Percentiles rank a stretch among this genome's conserved stretches.
phyloP scores from a whole-genome alignment of 2,329 filamentous ascomycete species.

The Fusarium abutilonis region DNA sequence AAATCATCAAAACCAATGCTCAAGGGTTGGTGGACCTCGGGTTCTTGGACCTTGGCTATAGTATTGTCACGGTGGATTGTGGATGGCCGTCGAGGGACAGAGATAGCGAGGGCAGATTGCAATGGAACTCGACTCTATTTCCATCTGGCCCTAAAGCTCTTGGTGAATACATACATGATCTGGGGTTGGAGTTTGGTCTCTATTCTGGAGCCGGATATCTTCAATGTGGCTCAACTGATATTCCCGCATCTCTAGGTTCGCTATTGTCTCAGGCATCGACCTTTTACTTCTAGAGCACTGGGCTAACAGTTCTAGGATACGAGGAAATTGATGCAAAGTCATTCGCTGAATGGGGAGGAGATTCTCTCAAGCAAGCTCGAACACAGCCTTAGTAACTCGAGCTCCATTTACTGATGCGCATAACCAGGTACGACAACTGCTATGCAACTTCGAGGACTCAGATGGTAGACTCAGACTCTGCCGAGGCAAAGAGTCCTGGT shows the following conservation, averaged over 20 bases:
- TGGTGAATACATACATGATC: slow-evolving; percentile 59
- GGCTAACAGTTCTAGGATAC: slow-evolving; percentile 44
- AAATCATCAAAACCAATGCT: slow-evolving; percentile 55
- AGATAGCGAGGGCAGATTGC: slow-evolving; percentile 56
- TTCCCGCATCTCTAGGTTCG: slow-evolving; percentile 57
- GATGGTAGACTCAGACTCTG: slow-evolving; percentile 55
- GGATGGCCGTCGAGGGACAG: slow-evolving; percentile 61
- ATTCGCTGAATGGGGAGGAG: slow-evolving; percentile 57
- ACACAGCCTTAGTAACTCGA: slow-evolving; percentile 48
- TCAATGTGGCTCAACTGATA: slow-evolving; percentile 55
- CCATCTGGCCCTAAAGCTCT: slow-evolving; percentile 61
- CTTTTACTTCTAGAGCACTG: background rate
- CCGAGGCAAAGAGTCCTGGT: slow-evolving; percentile 52
- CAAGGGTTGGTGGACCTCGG: slow-evolving; percentile 63
- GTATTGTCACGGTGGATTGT: slow-evolving; percentile 66
- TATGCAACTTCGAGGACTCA: slow-evolving; percentile 55
- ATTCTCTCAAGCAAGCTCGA: slow-evolving; percentile 62
- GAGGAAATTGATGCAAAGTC: slow-evolving; percentile 55
- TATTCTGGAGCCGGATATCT: slow-evolving; percentile 61
- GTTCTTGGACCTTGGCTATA: slow-evolving; percentile 63
- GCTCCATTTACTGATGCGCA: background rate
- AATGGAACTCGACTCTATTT: slow-evolving; percentile 61
- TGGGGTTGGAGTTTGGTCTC: slow-evolving; percentile 63
- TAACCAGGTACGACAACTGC: slow-evolving; percentile 58
- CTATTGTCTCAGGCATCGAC: accelerated